A percentile compares a stretch with the other conserved stretches of the same genome.
These are phyloP conservation scores for Hypoxylon fuscum DNA, from an alignment of 495 filamentous ascomycete genomes.

Conservation along the genomic window DNA sequence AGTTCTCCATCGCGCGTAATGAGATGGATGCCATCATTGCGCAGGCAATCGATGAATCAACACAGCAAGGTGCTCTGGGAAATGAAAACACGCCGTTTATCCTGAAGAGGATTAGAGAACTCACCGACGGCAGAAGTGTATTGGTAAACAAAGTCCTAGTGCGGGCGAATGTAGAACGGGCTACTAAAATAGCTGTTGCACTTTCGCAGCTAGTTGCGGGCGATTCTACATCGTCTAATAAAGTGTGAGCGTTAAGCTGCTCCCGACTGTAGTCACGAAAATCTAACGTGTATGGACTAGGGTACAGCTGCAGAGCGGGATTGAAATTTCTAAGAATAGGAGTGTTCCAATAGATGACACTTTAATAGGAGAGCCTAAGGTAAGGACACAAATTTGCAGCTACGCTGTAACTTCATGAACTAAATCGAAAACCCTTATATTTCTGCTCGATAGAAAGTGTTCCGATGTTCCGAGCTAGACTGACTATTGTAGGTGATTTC, in stretches of 20 bases:
- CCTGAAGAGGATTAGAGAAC: constrained; percentile 78
- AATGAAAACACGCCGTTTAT: constrained; percentile 91
- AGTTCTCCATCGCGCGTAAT: constrained; percentile 71
- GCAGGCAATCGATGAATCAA: constrained; percentile 76
- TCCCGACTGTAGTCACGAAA: neutral
- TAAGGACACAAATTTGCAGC: constrained; percentile 33
- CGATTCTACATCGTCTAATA: constrained; percentile 16
- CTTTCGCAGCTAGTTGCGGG: constrained; percentile 65
- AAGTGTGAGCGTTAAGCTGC: constrained; percentile 41
- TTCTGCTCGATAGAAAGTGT: neutral
- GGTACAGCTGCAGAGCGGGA: constrained; percentile 26
- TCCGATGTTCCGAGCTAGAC: constrained; percentile 8
- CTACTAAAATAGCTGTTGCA: constrained; percentile 80
- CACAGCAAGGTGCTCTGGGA: constrained; percentile 72
- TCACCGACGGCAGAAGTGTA: constrained; percentile 77
- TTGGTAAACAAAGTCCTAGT: constrained; percentile 80
- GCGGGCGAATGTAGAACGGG: constrained; percentile 79
- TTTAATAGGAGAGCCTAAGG: constrained; percentile 23
- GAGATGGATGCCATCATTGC: constrained; percentile 80
- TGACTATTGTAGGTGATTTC: constrained; percentile 35
- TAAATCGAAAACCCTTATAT: neutral
- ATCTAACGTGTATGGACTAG: constrained; percentile 36
- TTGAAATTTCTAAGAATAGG: constrained; percentile 13
- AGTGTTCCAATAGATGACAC: constrained; percentile 21
- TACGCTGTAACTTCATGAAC: neutral